Evolutionary conservation across 192 early-diverging fungal species (phyloP).

Genomic region (Mortierella hygrophila): DNA sequence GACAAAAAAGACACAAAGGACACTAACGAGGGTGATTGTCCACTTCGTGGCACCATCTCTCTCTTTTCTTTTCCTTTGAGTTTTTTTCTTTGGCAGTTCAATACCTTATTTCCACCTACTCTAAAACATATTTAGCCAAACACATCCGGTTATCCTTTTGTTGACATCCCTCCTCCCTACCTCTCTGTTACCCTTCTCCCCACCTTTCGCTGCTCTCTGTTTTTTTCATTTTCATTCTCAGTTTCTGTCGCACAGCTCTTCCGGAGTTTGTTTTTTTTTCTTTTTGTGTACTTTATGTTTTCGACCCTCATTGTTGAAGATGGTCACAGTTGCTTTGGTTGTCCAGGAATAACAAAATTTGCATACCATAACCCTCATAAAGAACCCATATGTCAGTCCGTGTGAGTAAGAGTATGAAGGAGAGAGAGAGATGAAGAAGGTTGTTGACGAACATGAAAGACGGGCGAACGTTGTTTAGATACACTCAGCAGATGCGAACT

Average conservation of each 20-base stretch:
- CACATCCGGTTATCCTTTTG: neutral
- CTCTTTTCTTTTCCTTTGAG: neutral
- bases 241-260: constrained; percentile 7
- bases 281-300: neutral
- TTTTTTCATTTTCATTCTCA: constrained; percentile 1
- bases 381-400: neutral
- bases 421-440: neutral
- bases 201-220: neutral
- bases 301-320: neutral
- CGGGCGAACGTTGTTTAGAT: neutral
- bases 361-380: neutral
- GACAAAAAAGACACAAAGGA: constrained; percentile 2
- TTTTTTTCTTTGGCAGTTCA: neutral
- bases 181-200: no score
- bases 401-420: neutral
- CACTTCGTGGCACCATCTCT: neutral
- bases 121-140: neutral
- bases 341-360: neutral
- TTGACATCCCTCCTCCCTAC: neutral
- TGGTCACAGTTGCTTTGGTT: neutral
- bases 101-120: neutral
- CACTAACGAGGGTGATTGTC: neutral
- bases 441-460: neutral
- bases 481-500: neutral
- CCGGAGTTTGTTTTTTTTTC: constrained; percentile 3